A percentile compares a stretch with the other conserved stretches of the same genome.
These are phyloP conservation scores for Funneliformis geosporum DNA, from an alignment of 192 early-diverging fungal genomes.

Conservation along the genomic window DNA sequence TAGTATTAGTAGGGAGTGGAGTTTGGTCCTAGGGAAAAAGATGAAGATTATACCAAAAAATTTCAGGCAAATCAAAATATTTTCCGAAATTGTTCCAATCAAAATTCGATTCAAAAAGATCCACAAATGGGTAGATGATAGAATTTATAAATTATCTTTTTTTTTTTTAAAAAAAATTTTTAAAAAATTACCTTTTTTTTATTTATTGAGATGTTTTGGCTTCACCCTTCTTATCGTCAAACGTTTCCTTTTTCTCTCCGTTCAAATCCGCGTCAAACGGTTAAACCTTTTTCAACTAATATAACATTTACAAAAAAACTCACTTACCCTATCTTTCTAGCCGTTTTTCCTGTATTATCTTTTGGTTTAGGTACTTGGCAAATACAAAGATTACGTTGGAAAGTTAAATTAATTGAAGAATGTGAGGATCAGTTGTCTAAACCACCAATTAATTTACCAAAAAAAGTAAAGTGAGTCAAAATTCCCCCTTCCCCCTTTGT, in stretches of 20 bases:
- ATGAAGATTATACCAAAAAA: not conserved
- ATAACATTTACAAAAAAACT: not conserved
- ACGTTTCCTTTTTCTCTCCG: too few species aligned
- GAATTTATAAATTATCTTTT: too few species aligned
- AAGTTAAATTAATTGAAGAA: slow-evolving; percentile 77
- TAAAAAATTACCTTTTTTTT: too few species aligned
- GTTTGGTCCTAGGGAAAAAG: too few species aligned
- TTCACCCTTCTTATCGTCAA: too few species aligned
- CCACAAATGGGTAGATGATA: too few species aligned
- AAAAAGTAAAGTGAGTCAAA: slow-evolving; percentile 56
- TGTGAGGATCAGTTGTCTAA: slow-evolving; percentile 61
- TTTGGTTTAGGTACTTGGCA: slow-evolving; percentile 88
- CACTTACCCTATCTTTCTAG: slow-evolving; percentile 14
- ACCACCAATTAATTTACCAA: slow-evolving; percentile 68
- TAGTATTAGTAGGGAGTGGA: too few species aligned
- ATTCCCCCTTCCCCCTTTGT: not conserved
- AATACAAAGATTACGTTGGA: slow-evolving; percentile 85
- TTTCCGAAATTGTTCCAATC: not conserved
- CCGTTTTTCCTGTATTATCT: slow-evolving; percentile 55
- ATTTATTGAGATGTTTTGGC: too few species aligned
- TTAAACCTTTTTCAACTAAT: not conserved
- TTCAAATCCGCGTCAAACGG: too few species aligned
- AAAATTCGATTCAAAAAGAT: too few species aligned
- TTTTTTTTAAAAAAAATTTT: too few species aligned
- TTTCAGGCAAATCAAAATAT: not conserved